A percentile compares a stretch with the other conserved stretches of the same genome.
Evolutionary conservation across 179 eudicot genomes (phyloP).

Genomic region (Gypsophila paniculata): DNA sequence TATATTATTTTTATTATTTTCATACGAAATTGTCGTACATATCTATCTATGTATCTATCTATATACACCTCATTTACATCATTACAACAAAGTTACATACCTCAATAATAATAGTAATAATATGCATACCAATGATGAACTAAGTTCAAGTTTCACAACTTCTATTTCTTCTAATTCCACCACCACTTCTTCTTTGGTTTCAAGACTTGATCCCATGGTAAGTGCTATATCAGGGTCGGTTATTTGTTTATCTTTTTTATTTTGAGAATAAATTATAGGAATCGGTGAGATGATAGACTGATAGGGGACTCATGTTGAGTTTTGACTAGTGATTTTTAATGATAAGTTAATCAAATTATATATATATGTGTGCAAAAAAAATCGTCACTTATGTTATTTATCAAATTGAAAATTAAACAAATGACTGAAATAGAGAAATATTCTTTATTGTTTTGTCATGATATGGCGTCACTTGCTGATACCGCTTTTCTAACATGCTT

Average conservation of each 20-base stretch:
- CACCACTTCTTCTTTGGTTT: conserved; percentile 19
- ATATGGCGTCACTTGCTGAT: no score
- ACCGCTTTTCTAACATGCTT: no score
- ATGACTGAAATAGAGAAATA: no score
- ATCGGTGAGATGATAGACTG: no score
- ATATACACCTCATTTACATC: background rate
- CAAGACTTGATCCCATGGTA: conserved; percentile 35
- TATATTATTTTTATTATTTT: background rate
- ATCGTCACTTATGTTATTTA: no score
- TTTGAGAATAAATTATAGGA: no score
- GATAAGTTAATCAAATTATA: no score
- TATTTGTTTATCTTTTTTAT: background rate
- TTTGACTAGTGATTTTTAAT: no score
- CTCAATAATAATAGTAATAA: background rate
- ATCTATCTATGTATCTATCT: background rate
- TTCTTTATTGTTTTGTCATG: no score
- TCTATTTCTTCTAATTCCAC: conserved; percentile 22
- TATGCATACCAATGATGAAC: conserved; percentile 2
- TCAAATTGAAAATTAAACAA: no score
- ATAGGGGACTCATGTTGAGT: no score
- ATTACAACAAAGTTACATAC: background rate
- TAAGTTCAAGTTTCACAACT: conserved; percentile 14
- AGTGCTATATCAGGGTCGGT: background rate
- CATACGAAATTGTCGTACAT: background rate
- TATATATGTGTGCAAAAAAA: no score